A percentile compares a stretch with the other conserved stretches of the same genome.
These are phyloP conservation scores for Bifiguratus adelaidae DNA, from an alignment of 192 early-diverging fungal species.

Conservation along the genomic window DNA sequence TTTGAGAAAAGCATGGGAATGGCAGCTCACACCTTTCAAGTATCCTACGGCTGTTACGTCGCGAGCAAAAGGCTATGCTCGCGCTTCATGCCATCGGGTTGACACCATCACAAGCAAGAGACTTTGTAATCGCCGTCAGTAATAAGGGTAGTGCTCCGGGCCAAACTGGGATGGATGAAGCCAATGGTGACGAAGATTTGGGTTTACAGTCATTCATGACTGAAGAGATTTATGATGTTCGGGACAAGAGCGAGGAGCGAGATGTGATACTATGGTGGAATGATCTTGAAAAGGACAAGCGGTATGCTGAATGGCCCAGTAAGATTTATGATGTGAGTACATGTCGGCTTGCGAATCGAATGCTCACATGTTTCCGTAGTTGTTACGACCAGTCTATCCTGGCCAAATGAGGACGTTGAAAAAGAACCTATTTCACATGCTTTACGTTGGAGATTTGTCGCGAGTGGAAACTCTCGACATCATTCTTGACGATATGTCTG, in stretches of 20 bases:
- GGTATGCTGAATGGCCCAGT: conserved; percentile 61
- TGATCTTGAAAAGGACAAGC: conserved; percentile 75
- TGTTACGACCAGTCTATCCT: conserved; percentile 49
- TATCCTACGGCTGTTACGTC: conserved; percentile 43
- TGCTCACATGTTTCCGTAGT: conserved; percentile 7
- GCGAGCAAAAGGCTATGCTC: conserved; percentile 35
- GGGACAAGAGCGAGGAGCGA: conserved; percentile 37
- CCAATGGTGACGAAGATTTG: too few relatives aligned
- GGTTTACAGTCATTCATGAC: too few relatives aligned
- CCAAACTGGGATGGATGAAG: too few relatives aligned
- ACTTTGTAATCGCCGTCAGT: too few relatives aligned
- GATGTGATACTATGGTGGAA: conserved; percentile 77
- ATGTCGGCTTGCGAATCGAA: neutral
- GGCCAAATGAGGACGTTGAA: conserved; percentile 66
- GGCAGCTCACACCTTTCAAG: conserved; percentile 8
- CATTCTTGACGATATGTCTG: conserved; percentile 48
- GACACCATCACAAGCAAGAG: conserved; percentile 20
- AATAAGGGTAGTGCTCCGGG: too few relatives aligned
- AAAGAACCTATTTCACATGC: conserved; percentile 64
- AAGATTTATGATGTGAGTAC: conserved; percentile 30
- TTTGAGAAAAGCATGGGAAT: conserved; percentile 5
- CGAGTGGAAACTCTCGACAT: conserved; percentile 31
- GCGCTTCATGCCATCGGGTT: conserved; percentile 33
- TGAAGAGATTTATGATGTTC: conserved; percentile 63
- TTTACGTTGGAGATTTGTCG: conserved; percentile 72